phyloP scores from a whole-genome alignment of 1,139 yeast genomes.

The Geotrichum australiense region DNA sequence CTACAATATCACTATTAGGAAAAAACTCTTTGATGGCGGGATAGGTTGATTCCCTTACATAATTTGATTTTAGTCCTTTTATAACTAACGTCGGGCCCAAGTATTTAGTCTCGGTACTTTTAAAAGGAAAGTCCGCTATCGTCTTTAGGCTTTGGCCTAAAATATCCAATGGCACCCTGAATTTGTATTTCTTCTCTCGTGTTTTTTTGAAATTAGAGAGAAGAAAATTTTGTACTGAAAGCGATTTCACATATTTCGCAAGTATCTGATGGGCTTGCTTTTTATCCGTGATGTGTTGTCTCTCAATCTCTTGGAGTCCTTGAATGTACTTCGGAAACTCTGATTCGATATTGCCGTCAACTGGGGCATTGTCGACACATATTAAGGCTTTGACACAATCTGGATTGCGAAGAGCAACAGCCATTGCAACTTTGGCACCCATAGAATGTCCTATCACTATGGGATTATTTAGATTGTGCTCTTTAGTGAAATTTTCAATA shows the following conservation, averaged over 20 bases:
- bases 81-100: constrained; percentile 70
- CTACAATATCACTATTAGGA: constrained; percentile 68
- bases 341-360: constrained; percentile 51
- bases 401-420: constrained; percentile 65
- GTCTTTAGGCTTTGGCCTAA: constrained; percentile 59
- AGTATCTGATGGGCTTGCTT: constrained; percentile 66
- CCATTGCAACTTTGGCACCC: constrained; percentile 97
- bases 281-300: constrained; percentile 41
- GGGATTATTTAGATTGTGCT: constrained; percentile 45
- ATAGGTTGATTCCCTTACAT: constrained; percentile 78
- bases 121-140: constrained; percentile 77
- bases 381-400: constrained; percentile 56
- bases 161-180: constrained; percentile 63
- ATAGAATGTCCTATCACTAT: constrained; percentile 86
- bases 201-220: constrained; percentile 58
- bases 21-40: constrained; percentile 70
- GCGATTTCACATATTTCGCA: constrained; percentile 51
- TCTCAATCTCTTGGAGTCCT: constrained; percentile 47
- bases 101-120: constrained; percentile 49
- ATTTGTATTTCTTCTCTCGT: constrained; percentile 29
- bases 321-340: constrained; percentile 59
- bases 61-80: constrained; percentile 68
- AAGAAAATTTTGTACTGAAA: constrained; percentile 65
- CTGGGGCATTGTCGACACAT: constrained; percentile 86
- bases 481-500: constrained; percentile 61